Evolutionary conservation across 2,329 filamentous ascomycete genomes (phyloP), one percentile per base, ranked within the genome.

Genomic region (Colletotrichum tofieldiae): DNA sequence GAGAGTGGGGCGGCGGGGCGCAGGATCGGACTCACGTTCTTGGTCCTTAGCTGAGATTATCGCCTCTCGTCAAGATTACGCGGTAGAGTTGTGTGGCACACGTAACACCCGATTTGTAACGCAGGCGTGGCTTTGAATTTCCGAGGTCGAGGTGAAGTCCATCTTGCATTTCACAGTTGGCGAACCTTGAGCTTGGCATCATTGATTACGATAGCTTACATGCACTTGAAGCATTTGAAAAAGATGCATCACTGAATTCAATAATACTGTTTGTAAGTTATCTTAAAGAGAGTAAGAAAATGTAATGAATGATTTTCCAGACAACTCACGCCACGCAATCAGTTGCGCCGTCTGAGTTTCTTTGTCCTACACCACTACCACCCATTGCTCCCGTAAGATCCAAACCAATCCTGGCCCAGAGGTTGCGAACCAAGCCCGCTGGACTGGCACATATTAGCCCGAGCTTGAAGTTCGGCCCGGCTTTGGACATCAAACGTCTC

Each of bases 401-500:
- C 49, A 55, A 55, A 55, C 37, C 49, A 65, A 37, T 65, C 49
- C 14, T 55, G 49, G 16, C 37, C 35, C 23, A 55, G 49, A 35
- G n/a, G 49, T 35, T 64, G 61, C 55, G 49, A 64, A n/a, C 35
- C n/a, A 14, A 64, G 49, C 32, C 23, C 49, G 61, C 55, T 64
- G 37, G 49, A 45, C 35, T 54, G 23, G 61, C 61, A 64, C 61
- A 64, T 64, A 16, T 64, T 64, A 35, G 61, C 61, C 32, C 37
- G 37, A 49, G 49, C 37, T 49, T 55, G 49, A 35, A 64, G 55
- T 14, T 32, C 43, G 20, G 61, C 35, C 35, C 41, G 14, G 14
- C 49, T 49, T 45, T 55, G 45, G 37, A 55, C 49, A 41, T 64
- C 37, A 54, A 49, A 55, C n/a, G 61, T 54, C 35, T 55, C 47